Evolutionary conservation across 805 yeast genomes (phyloP).

Genomic region (Ogataea pignaliae): DNA sequence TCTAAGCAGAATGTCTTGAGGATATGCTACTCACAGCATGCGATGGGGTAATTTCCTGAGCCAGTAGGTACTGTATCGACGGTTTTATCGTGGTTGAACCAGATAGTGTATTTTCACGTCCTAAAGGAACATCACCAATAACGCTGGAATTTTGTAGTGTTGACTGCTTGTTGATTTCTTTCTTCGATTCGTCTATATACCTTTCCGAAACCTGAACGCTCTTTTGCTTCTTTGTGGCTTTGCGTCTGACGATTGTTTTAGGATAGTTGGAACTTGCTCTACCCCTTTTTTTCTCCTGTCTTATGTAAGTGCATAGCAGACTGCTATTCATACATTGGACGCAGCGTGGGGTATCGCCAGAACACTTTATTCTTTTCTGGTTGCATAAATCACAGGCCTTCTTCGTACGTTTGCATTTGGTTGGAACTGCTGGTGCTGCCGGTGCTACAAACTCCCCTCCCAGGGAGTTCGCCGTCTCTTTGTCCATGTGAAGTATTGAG

Average conservation of each 20-base stretch:
- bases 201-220: not conserved
- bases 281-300: constrained; percentile 43
- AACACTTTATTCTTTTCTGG: constrained; percentile 42
- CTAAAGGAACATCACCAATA: too few species aligned
- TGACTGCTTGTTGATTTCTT: not conserved
- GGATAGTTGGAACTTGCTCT: constrained; percentile 41
- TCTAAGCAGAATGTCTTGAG: too few species aligned
- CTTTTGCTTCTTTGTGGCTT: constrained; percentile 19
- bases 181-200: not conserved
- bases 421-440: not conserved
- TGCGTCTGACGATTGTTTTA: constrained; percentile 25
- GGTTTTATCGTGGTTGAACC: too few species aligned
- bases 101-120: too few species aligned
- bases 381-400: constrained; percentile 48
- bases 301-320: constrained; percentile 35
- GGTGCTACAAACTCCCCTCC: not conserved
- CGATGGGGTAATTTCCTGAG: too few species aligned
- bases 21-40: too few species aligned
- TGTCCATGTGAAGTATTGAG: too few species aligned
- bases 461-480: too few species aligned
- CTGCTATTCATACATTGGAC: constrained; percentile 34
- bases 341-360: constrained; percentile 40
- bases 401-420: constrained; percentile 18
- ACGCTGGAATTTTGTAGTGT: too few species aligned
- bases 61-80: too few species aligned